Evolutionary conservation across 2,329 filamentous ascomycete genomes (phyloP), one percentile per base, ranked within the genome.

Genomic region (Helicocarpus griseus): DNA sequence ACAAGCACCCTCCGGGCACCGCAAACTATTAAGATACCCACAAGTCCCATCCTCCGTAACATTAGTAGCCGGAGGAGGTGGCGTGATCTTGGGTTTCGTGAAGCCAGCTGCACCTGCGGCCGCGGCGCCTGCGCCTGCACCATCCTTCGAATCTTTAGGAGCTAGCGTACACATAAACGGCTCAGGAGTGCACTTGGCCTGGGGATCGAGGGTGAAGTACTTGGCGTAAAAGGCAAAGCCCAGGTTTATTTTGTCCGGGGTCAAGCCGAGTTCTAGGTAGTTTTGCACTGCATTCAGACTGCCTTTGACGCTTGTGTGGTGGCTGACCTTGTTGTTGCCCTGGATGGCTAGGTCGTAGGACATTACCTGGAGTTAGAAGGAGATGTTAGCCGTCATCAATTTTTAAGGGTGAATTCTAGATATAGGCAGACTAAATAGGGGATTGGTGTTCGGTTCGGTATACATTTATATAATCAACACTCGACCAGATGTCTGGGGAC

Each of bases 321-420:
- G 85, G 31, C 70, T 74, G 2, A 84, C 86, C 8, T 71, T 62
- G 40, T 67, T 80, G 67, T 87, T 80, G 31, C 85, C 80, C 31
- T 84, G 60, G 68, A 86, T 87, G 77, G 85, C 83, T 45, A 88
- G 63, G 61, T 88, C 85, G 63, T 87, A 87, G 1, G 78, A 76
- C 83, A 87, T 87, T 56, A 87, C 70, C 54, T 56, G 21, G 8
- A 41, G n/a, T n/a, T n/a, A n/a, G n/a, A n/a, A n/a, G n/a, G n/a
- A n/a, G n/a, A n/a, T n/a, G n/a, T n/a, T n/a, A n/a, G n/a, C n/a
- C n/a, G n/a, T n/a, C n/a, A n/a, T n/a, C n/a, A n/a, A n/a, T n/a
- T n/a, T n/a, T n/a, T n/a, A n/a, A n/a, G n/a, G n/a, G n/a, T n/a
- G n/a, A n/a, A n/a, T n/a, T n/a, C n/a, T n/a, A n/a, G n/a, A n/a